Conservation (phyloP, 2,329 filamentous ascomycete genomes). For the Cercospora zeina region DNA sequence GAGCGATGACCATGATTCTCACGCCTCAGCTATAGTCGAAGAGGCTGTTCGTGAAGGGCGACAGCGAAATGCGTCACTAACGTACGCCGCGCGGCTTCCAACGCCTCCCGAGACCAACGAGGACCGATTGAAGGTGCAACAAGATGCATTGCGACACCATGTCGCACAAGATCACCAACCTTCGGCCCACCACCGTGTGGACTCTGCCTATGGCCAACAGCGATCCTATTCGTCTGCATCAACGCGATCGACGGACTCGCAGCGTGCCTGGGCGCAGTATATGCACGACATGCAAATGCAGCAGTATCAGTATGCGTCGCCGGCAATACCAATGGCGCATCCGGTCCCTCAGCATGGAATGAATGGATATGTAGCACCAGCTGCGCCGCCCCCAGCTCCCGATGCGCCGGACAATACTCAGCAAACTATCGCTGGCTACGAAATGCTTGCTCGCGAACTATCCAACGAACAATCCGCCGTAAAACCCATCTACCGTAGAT, state of each 20-base stretch:
- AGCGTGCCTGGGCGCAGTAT: slow-evolving; percentile 32
- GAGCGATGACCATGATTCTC: slow-evolving; percentile 13
- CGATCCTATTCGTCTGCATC: slow-evolving; percentile 35
- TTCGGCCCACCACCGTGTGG: slow-evolving; percentile 26
- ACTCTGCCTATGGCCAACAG: slow-evolving; percentile 31
- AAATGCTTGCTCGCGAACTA: slow-evolving; percentile 61
- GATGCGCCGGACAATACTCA: slow-evolving; percentile 37
- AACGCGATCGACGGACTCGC: slow-evolving; percentile 27
- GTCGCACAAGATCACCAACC: slow-evolving; percentile 29
- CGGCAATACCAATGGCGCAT: slow-evolving; percentile 21
- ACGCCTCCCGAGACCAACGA: slow-evolving; percentile 22
- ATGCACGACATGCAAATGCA: slow-evolving; percentile 31
- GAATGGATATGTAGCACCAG: slow-evolving; percentile 23
- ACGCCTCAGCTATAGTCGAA: slow-evolving; percentile 7
- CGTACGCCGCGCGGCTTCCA: slow-evolving; percentile 19
- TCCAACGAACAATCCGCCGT: slow-evolving; percentile 35
- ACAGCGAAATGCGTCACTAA: slow-evolving; percentile 24
- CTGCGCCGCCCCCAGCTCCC: slow-evolving; percentile 34
- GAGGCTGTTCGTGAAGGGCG: slow-evolving; percentile 21
- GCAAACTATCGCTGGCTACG: slow-evolving; percentile 56
- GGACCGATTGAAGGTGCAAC: slow-evolving; percentile 28
- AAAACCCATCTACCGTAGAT: slow-evolving; percentile 75
- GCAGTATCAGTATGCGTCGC: slow-evolving; percentile 34
- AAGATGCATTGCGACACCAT: slow-evolving; percentile 33
- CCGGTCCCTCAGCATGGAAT: slow-evolving; percentile 19